Evolutionary conservation across 129 eudicot genomes (phyloP), one percentile per base, ranked within the genome.

Genomic region (Tanacetum coccineum): DNA sequence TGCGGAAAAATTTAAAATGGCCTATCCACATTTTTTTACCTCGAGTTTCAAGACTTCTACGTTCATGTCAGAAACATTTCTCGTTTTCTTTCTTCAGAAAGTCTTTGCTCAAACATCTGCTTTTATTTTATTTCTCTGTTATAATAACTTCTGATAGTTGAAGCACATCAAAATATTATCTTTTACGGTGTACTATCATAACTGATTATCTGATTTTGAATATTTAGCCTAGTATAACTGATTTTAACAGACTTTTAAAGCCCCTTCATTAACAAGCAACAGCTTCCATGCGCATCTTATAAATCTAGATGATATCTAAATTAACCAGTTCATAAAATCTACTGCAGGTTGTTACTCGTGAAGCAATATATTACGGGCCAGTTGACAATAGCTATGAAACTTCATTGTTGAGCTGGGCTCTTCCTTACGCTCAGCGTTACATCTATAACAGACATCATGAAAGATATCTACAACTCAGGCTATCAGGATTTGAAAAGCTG

Each of bases 341-440:
- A 26, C 71, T 57, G 81, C 84, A 89, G 96, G 44, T 89, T 67
- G 85, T 86, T 50, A 76, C 83, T 64, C 96, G 88, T 17, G 88
- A 89, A 83, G 86, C 95, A 36, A 82, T 89, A 40, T 78, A 62
- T 69, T 81, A 83, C 59, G 88, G 90, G 10, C 78, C 81, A 10
- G 85, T 75, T 14, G 88, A 89, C 78, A 70, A 64, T 75, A 77
- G 83, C 62, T 81, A 73, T 39, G 74, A 69, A 66, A 78, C 76
- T 56, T 80, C 76, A 13, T 62, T 89, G 80, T 72, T 89, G 57
- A 84, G 73, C 70, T 81, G 96, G 96, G 84, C 74, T 70, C 95
- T 89, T 70, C 96, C 91, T 18, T 86, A 77, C 62, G 96, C 90
- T 49, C 98, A 92, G 78, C 96, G 96, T 57, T 92, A 92, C 81